Percentiles rank a stretch among this genome's conserved stretches.
These are phyloP conservation scores for Mortierella antarctica DNA, from an alignment of 192 early-diverging fungal species.

Conservation along the genomic window DNA sequence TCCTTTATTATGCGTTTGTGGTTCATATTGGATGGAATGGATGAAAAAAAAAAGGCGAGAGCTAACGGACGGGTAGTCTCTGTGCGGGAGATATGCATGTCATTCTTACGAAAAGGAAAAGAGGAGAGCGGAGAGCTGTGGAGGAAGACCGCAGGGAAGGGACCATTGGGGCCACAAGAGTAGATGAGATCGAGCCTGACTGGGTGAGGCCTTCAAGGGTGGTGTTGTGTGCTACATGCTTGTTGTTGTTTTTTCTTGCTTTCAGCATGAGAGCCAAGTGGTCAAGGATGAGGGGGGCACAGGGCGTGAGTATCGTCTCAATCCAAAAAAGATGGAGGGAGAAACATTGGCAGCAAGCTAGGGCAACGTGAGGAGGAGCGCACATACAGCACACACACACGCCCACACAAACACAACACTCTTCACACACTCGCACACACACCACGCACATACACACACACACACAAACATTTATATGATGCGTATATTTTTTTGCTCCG, in stretches of 20 bases:
- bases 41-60: conserved; percentile 8
- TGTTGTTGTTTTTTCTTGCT: not conserved
- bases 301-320: not conserved
- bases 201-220: not conserved
- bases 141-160: not conserved
- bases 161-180: not conserved
- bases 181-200: too few relatives aligned
- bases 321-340: not conserved
- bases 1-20: not conserved
- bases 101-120: not conserved
- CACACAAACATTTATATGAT: not conserved
- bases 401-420: not conserved
- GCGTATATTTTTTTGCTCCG: too few relatives aligned
- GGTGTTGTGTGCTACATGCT: conserved; percentile 10
- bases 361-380: not conserved
- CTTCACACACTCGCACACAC: not conserved
- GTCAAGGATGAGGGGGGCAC: not conserved
- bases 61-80: not conserved
- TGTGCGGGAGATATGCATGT: conserved; percentile 8
- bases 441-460: not conserved
- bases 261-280: conserved; percentile 7
- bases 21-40: conserved; percentile 8
- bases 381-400: conserved; percentile 3
- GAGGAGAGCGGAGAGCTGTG: not conserved
- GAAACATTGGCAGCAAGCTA: not conserved